These are phyloP conservation scores for Dioszegia hungarica DNA, from an alignment of 768 basidiomycete genomes.

Conservation along the genomic window DNA sequence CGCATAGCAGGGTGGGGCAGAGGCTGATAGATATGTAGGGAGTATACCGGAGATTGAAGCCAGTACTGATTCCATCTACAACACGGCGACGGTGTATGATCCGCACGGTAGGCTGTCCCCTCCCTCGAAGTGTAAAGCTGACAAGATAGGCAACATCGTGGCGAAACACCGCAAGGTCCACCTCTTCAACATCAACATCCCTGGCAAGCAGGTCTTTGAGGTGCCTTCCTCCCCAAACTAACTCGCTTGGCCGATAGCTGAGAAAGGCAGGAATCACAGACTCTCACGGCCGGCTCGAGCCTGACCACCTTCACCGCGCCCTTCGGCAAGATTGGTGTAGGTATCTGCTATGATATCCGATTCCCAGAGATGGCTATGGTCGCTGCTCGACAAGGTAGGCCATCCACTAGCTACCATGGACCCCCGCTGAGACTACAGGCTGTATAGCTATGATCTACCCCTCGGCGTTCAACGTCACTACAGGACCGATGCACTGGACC, in stretches of 20 bases:
- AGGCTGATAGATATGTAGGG: conserved; percentile 56
- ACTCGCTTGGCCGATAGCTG: neutral
- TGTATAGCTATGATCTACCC: conserved; percentile 88
- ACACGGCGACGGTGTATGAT: conserved; percentile 86
- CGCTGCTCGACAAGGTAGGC: conserved; percentile 72
- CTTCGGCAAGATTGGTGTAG: conserved; percentile 95
- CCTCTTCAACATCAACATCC: conserved; percentile 93
- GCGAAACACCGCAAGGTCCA: conserved; percentile 90
- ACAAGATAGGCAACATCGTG: conserved; percentile 66
- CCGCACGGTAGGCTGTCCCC: conserved; percentile 48
- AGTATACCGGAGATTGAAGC: conserved; percentile 83
- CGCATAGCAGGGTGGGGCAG: neutral
- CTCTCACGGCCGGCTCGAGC: conserved; percentile 65
- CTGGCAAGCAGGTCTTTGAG: conserved; percentile 48
- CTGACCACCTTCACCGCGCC: conserved; percentile 83
- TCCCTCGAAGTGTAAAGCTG: too few relatives aligned
- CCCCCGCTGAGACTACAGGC: conserved; percentile 53
- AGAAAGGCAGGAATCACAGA: conserved; percentile 16
- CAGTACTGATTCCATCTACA: conserved; percentile 66
- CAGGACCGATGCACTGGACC: conserved; percentile 95
- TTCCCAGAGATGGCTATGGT: conserved; percentile 86
- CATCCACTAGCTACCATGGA: too few relatives aligned
- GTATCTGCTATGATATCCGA: conserved; percentile 87
- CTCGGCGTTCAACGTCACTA: conserved; percentile 90
- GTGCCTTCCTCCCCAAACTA: conserved; percentile 11